Evolutionary conservation across 1,284 basidiomycete species (phyloP).

Genomic region (Ceratobasidium sp.): DNA sequence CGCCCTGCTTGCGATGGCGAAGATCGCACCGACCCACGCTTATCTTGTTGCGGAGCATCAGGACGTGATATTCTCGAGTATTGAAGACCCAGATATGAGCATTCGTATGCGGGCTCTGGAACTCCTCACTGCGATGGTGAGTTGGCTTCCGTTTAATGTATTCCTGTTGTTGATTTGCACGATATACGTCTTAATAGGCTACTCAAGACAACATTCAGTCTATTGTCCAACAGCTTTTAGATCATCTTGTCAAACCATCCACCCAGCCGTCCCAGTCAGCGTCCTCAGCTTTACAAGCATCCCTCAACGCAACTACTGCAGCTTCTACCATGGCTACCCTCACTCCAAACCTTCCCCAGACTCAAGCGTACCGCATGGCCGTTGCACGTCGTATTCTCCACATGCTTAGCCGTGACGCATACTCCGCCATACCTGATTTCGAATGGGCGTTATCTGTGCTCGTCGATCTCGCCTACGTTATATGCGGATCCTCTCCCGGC

Average conservation of each 20-base stretch:
- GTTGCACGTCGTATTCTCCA: constrained; percentile 83
- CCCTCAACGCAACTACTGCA: constrained; percentile 56
- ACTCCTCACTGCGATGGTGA: constrained; percentile 91
- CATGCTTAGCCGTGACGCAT: constrained; percentile 85
- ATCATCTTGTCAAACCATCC: constrained; percentile 82
- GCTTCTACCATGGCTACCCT: constrained; percentile 61
- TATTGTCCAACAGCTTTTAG: constrained; percentile 88
- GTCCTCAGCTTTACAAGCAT: constrained; percentile 61
- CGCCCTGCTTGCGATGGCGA: constrained; percentile 92
- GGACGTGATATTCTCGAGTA: constrained; percentile 88
- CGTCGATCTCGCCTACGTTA: constrained; percentile 88
- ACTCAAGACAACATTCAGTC: constrained; percentile 86
- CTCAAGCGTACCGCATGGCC: constrained; percentile 82
- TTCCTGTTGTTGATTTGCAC: background rate
- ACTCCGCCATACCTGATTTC: constrained; percentile 90
- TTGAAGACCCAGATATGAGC: constrained; percentile 94
- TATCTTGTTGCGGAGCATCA: constrained; percentile 93
- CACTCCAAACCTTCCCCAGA: constrained; percentile 67
- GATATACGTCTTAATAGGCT: constrained; percentile 65
- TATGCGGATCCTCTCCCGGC: constrained; percentile 10
- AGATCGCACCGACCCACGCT: constrained; percentile 94
- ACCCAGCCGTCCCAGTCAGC: constrained; percentile 54
- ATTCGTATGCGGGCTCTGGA: constrained; percentile 96
- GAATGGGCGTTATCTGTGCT: constrained; percentile 97
- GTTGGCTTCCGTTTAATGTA: constrained; percentile 49